A percentile compares a stretch with the other conserved stretches of the same genome.
Conservation (phyloP, 2,329 filamentous ascomycete genomes). For the Botrytis byssoidea region DNA sequence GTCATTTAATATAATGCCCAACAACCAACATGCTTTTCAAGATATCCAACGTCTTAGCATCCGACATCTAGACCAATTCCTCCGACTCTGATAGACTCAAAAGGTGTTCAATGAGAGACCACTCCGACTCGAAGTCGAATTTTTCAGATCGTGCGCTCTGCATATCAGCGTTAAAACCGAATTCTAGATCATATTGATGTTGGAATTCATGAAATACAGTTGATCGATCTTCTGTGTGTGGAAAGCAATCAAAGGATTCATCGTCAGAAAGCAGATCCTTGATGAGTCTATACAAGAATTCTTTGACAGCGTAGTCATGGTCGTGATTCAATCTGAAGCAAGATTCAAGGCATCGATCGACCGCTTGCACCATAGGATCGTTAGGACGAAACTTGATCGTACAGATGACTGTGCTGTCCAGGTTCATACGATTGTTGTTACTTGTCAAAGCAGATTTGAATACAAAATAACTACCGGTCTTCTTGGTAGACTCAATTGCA, state of each 20-base stretch:
- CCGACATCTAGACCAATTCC: background rate
- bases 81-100: constrained; percentile 1
- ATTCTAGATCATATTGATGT: constrained; percentile 32
- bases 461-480: constrained; percentile 33
- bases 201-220: constrained; percentile 29
- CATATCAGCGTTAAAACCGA: constrained; percentile 24
- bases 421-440: constrained; percentile 19
- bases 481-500: constrained; percentile 21
- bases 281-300: constrained; percentile 33
- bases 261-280: constrained; percentile 26
- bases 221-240: constrained; percentile 18
- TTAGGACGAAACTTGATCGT: constrained; percentile 24
- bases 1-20: background rate
- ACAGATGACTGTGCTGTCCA: constrained; percentile 30
- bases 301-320: constrained; percentile 9
- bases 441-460: constrained; percentile 30
- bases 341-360: constrained; percentile 30
- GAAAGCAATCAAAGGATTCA: constrained; percentile 22
- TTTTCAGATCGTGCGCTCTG: background rate
- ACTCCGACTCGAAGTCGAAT: constrained; percentile 18
- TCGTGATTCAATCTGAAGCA: constrained; percentile 24
- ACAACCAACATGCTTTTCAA: background rate
- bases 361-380: constrained; percentile 23
- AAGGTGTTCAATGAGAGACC: background rate
- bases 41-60: constrained; percentile 14